Percentiles rank a stretch among this genome's conserved stretches.
Conservation (phyloP, 306 rosid genomes). For the Quillaja saponaria region DNA sequence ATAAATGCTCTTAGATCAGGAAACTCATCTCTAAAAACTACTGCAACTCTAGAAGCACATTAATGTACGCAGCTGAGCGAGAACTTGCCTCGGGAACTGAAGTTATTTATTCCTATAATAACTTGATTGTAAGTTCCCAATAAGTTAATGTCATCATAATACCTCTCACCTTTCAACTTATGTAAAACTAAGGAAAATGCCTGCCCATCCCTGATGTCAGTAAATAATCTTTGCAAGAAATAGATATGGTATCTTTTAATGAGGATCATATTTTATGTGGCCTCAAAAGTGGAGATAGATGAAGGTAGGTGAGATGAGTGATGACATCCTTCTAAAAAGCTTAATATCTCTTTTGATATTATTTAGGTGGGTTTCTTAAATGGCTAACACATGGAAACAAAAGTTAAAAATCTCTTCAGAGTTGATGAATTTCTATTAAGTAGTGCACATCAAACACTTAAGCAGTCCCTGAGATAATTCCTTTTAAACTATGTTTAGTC, state of each 20-base stretch:
- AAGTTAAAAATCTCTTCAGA: no score
- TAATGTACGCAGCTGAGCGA: no score
- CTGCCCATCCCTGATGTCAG: neutral
- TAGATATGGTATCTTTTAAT: neutral
- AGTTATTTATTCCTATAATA: neutral
- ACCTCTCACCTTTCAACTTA: neutral
- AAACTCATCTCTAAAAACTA: no score
- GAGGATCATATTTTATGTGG: neutral
- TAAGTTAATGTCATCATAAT: neutral
- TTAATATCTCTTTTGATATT: neutral
- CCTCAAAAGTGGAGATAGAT: neutral
- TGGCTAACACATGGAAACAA: no score
- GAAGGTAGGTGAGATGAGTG: neutral
- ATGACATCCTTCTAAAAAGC: neutral
- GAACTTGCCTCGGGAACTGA: neutral
- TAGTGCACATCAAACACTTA: no score
- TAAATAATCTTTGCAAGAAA: no score
- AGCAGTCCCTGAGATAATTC: no score
- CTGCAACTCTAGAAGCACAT: no score
- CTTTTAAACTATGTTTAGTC: no score
- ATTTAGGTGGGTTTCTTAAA: neutral
- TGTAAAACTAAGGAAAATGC: neutral
- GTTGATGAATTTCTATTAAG: no score
- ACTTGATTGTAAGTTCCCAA: constrained; percentile 9
- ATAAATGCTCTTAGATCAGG: no score